Evolutionary conservation across 371 early-diverging fungal species (phyloP), one percentile per base, ranked within the genome.

Genomic region (Gilbertella persicaria): DNA sequence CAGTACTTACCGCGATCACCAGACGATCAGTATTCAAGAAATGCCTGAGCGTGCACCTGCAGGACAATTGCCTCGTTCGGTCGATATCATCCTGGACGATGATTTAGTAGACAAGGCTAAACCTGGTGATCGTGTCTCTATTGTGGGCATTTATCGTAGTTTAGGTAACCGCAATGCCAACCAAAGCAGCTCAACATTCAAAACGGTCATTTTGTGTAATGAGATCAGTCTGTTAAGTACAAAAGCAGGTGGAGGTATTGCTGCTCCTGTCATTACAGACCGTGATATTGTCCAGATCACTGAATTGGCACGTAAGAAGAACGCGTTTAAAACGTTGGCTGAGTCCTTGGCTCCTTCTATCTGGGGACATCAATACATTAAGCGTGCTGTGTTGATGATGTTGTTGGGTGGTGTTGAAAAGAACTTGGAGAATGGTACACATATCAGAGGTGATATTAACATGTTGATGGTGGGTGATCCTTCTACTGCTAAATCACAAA

Each of bases 21-120:
- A 99, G 74, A 94, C 92, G 3, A 81, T 98, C 53, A 91, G 86
- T 50, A 81, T 99, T 37, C 99, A 99, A 78, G 99, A 99, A 80
- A 99, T 99, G 99, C 99, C 99, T 0, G 99, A 99, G 74, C 88
- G 97, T 33, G 92, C 99, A 3, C 99, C 98, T 16, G 90, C 99
- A 14, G 99, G 99, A 21, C 96, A 96, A 64, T 75, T 99, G 50
- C 99, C 99, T 35, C 88, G 99, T 9, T 94, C 96, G 14, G 82
- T 99, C 17, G 98, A 99, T 72, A 84, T 99, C n/a, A 84, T 99
- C 38, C 70, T 99, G 48, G 94, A 97, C 56, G 95, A 95, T 66
- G 99, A 99, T 78, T 75, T 99, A 38, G 99, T 97, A 0, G 99
- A 99, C 69, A 70, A 66, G 17, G 90, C 94, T 20, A 99, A 99